Conservation (phyloP, 805 yeast species). For the Teunomyces pallodes region DNA sequence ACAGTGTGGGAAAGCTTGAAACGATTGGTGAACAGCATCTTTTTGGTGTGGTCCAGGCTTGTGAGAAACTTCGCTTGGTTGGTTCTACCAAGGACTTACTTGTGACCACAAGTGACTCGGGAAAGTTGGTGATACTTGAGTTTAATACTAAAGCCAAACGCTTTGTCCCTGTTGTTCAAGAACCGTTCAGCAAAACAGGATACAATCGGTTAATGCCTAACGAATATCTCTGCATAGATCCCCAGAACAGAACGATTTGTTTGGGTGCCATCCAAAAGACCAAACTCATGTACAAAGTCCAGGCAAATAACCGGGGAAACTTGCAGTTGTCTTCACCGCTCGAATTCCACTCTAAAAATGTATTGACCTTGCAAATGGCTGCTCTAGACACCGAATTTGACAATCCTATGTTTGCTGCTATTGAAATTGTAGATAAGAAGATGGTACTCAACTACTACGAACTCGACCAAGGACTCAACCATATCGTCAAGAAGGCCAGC, state of each 20-base stretch:
- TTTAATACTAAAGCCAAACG: constrained; percentile 34
- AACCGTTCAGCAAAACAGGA: constrained; percentile 73
- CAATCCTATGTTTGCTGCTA: constrained; percentile 79
- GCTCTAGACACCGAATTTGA: constrained; percentile 76
- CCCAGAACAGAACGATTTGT: constrained; percentile 66
- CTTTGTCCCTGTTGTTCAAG: constrained; percentile 53
- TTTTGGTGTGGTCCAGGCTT: constrained; percentile 57
- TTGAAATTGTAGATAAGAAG: constrained; percentile 54
- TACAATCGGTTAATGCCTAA: constrained; percentile 76
- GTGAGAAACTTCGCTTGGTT: constrained; percentile 50
- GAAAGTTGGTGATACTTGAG: constrained; percentile 58
- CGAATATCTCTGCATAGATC: constrained; percentile 65
- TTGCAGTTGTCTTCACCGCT: constrained; percentile 68
- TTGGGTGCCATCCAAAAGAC: constrained; percentile 70
- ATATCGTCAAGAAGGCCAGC: constrained; percentile 45
- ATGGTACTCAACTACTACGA: constrained; percentile 63
- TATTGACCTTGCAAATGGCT: constrained; percentile 50
- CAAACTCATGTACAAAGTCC: constrained; percentile 67
- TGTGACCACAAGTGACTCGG: constrained; percentile 78
- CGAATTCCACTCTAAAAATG: constrained; percentile 54
- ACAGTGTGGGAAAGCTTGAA: constrained; percentile 55
- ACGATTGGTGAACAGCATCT: constrained; percentile 43
- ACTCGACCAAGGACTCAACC: constrained; percentile 82
- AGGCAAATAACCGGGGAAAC: constrained; percentile 42
- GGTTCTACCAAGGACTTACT: constrained; percentile 57